These are phyloP conservation scores for Alternaria dauci DNA, from an alignment of 2,329 filamentous ascomycete species.

Conservation along the genomic window DNA sequence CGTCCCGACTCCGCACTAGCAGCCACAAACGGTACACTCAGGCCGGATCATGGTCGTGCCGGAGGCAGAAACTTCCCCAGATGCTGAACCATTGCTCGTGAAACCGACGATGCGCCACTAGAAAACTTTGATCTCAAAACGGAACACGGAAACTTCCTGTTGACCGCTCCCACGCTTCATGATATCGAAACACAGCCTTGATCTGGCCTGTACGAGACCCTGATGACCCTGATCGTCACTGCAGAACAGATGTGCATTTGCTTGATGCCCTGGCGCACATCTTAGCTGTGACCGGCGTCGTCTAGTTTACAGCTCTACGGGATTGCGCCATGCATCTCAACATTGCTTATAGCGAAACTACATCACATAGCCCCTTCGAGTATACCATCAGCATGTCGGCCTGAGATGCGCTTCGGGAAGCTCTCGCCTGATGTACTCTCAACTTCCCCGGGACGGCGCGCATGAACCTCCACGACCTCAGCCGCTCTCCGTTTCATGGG, in stretches of 20 bases:
- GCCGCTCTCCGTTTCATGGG: conserved; percentile 34
- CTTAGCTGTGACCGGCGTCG: conserved; percentile 1
- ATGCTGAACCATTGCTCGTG: conserved; percentile 29
- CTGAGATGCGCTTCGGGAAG: neutral
- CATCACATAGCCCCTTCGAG: neutral
- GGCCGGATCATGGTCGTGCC: conserved; percentile 33
- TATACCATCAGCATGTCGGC: neutral
- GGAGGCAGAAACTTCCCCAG: conserved; percentile 29
- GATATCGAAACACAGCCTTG: conserved; percentile 16
- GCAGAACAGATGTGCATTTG: conserved; percentile 9
- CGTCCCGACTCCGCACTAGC: conserved; percentile 10
- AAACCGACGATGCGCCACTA: conserved; percentile 46
- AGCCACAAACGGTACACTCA: conserved; percentile 20
- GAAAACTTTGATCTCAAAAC: conserved; percentile 29
- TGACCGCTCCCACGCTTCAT: conserved; percentile 29
- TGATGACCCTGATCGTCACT: neutral
- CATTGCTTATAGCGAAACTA: neutral
- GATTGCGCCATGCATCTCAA: neutral
- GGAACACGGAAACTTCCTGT: conserved; percentile 32
- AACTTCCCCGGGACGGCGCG: neutral
- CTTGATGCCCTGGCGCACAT: conserved; percentile 1
- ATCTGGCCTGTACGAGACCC: conserved; percentile 13
- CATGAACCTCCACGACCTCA: conserved; percentile 21
- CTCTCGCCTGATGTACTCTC: neutral
- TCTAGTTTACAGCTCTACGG: neutral